Conservation (phyloP, 1,284 basidiomycete species). For the Rhodotorula sp. region DNA sequence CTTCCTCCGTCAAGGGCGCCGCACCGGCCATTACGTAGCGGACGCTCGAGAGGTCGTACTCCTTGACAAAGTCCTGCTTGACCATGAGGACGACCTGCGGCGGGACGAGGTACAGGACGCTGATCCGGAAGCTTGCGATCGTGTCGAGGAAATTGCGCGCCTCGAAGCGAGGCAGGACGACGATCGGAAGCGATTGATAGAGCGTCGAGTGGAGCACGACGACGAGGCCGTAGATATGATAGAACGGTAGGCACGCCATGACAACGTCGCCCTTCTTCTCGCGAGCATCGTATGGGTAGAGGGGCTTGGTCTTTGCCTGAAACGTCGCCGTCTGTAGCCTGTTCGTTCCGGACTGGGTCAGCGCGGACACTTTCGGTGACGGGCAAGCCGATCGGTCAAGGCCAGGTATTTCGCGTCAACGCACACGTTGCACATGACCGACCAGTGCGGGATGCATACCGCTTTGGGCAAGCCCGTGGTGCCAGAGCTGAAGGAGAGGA, state of each 20-base stretch:
- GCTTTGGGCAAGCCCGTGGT: constrained; percentile 82
- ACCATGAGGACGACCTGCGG: constrained; percentile 35
- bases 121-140: constrained; percentile 65
- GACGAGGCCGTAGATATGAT: constrained; percentile 50
- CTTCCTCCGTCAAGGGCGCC: constrained; percentile 64
- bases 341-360: too few species aligned
- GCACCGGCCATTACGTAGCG: constrained; percentile 66
- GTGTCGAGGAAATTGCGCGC: constrained; percentile 65
- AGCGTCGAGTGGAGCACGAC: constrained; percentile 17
- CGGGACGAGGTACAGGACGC: constrained; percentile 48
- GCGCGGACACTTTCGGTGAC: accelerated
- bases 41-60: constrained; percentile 64
- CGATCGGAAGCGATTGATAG: constrained; percentile 52
- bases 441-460: constrained; percentile 66
- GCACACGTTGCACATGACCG: constrained; percentile 63
- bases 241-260: constrained; percentile 54
- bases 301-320: background rate
- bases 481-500: constrained; percentile 73
- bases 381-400: constrained; percentile 46
- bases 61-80: constrained; percentile 48
- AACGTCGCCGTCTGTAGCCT: constrained; percentile 53
- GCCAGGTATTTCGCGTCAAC: constrained; percentile 56
- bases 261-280: constrained; percentile 60
- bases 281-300: constrained; percentile 47
- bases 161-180: constrained; percentile 69